A percentile compares a stretch with the other conserved stretches of the same genome.
Evolutionary conservation across 371 early-diverging fungal genomes (phyloP).

Genomic region (Mucor plumbeus): DNA sequence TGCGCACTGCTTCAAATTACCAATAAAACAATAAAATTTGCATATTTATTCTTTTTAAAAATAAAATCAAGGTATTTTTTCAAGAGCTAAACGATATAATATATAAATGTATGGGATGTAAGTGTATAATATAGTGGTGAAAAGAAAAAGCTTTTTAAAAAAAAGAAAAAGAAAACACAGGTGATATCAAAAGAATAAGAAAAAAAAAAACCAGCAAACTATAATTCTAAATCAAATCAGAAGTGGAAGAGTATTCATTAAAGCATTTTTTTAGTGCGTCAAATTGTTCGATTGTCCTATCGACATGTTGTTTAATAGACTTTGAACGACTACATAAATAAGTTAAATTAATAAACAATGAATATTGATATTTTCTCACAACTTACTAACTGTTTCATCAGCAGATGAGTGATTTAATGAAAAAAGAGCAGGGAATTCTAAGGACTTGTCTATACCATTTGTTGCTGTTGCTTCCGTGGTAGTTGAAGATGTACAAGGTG

Average conservation of each 20-base stretch:
- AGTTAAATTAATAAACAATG: background rate
- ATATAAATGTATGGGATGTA: background rate
- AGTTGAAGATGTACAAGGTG: conserved; percentile 1
- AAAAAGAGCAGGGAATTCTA: conserved; percentile 32
- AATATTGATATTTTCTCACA: no score
- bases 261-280: conserved; percentile 12
- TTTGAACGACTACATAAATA: conserved; percentile 29
- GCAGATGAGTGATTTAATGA: conserved; percentile 32
- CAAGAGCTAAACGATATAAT: background rate
- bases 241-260: background rate
- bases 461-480: background rate
- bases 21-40: background rate
- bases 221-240: background rate
- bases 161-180: background rate
- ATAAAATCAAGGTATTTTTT: conserved; percentile 4
- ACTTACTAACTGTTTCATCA: conserved; percentile 38
- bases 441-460: conserved; percentile 15
- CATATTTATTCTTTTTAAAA: background rate
- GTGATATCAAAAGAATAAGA: conserved; percentile 1
- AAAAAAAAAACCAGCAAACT: background rate
- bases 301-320: conserved; percentile 31
- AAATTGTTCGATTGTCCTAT: conserved; percentile 23
- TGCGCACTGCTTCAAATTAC: background rate
- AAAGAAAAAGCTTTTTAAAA: background rate
- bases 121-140: conserved; percentile 1